These are phyloP conservation scores for Diaporthe citriasiana DNA, from an alignment of 2,329 filamentous ascomycete genomes.

Conservation along the genomic window DNA sequence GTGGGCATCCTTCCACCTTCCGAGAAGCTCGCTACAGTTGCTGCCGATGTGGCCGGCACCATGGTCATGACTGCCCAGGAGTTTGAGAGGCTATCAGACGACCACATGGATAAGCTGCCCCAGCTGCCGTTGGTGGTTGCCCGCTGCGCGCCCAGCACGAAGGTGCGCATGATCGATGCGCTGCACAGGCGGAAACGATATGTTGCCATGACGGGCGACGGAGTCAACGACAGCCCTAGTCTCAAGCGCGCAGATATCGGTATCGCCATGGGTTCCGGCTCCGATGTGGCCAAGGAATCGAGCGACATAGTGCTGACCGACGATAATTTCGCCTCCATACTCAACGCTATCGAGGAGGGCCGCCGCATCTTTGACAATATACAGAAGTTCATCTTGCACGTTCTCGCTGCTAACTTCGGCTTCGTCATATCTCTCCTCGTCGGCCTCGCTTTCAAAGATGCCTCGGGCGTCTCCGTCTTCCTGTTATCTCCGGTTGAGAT, in stretches of 20 bases:
- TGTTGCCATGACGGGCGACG: conserved; percentile 77
- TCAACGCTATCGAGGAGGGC: conserved; percentile 52
- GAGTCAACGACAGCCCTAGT: conserved; percentile 76
- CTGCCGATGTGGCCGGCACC: conserved; percentile 61
- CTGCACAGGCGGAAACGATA: conserved; percentile 74
- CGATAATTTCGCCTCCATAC: conserved; percentile 15
- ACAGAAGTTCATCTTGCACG: conserved; percentile 75
- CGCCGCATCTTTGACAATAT: conserved; percentile 76
- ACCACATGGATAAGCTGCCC: conserved; percentile 73
- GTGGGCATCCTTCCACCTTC: conserved; percentile 2
- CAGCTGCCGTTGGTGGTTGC: conserved; percentile 77
- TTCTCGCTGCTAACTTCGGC: conserved; percentile 73
- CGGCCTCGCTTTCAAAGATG: conserved; percentile 75
- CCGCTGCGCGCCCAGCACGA: conserved; percentile 78
- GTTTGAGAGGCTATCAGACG: conserved; percentile 74
- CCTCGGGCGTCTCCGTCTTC: conserved; percentile 71
- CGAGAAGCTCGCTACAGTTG: conserved; percentile 35
- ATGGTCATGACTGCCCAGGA: conserved; percentile 69
- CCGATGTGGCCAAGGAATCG: conserved; percentile 70
- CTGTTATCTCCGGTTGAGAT: conserved; percentile 77
- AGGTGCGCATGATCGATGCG: conserved; percentile 81
- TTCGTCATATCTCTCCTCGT: conserved; percentile 74
- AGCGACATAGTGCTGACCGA: not conserved
- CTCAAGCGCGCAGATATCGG: conserved; percentile 75
- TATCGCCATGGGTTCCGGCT: conserved; percentile 75